A percentile compares a stretch with the other conserved stretches of the same genome.
phyloP scores from a whole-genome alignment of 805 yeast species.

The Saturnispora hagleri region DNA sequence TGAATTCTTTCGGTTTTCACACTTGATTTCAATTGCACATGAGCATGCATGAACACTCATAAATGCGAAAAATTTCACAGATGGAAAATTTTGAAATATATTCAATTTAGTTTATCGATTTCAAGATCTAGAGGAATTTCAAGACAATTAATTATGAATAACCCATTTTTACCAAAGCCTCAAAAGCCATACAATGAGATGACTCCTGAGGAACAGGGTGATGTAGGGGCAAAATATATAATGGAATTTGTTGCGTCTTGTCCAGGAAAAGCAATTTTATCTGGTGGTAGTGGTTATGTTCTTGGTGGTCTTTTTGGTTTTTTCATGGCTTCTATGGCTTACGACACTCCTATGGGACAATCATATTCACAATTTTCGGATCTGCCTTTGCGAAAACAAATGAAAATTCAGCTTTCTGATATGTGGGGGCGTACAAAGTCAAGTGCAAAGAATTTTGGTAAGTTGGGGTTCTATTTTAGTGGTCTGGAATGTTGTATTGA shows the following conservation, averaged over 20 bases:
- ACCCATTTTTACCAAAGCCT: constrained; percentile 33
- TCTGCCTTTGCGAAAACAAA: constrained; percentile 84
- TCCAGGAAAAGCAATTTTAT: constrained; percentile 86
- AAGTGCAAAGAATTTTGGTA: constrained; percentile 90
- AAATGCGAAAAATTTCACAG: background rate
- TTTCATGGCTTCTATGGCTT: constrained; percentile 86
- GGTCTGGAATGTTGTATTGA: constrained; percentile 91
- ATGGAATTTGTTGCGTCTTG: constrained; percentile 82
- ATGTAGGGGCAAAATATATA: constrained; percentile 77
- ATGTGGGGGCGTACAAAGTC: constrained; percentile 86
- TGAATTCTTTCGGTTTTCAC: constrained; percentile 8
- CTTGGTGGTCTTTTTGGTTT: constrained; percentile 94
- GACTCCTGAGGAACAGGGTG: constrained; percentile 91
- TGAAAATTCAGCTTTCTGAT: constrained; percentile 82
- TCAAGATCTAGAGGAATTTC: background rate
- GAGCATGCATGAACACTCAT: background rate
- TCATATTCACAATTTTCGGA: constrained; percentile 48
- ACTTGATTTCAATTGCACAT: background rate
- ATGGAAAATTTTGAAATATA: background rate
- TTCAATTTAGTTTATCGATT: background rate
- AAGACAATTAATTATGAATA: constrained; percentile 16
- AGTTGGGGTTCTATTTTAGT: constrained; percentile 80
- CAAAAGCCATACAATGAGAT: constrained; percentile 53
- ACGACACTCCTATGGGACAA: constrained; percentile 65
- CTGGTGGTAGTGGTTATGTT: constrained; percentile 90